Conservation (phyloP, 1,139 yeast species). For the Yamadazyma diddensiae region DNA sequence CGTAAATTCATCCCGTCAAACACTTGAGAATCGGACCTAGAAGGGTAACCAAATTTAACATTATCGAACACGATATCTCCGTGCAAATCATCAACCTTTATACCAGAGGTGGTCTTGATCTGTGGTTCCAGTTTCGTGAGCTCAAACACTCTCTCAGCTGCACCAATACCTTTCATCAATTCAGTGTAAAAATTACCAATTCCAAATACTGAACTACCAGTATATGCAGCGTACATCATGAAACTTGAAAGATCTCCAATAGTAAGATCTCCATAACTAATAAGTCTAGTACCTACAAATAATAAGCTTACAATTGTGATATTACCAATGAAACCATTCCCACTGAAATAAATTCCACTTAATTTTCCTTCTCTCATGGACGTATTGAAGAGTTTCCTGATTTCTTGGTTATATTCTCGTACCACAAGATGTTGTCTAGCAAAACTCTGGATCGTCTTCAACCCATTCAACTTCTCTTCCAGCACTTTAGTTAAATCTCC, state of each 20-base stretch:
- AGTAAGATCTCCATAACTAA: slow-evolving; percentile 65
- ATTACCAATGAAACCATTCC: slow-evolving; percentile 81
- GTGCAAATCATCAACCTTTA: slow-evolving; percentile 28
- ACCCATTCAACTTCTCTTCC: slow-evolving; percentile 86
- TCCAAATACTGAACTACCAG: slow-evolving; percentile 88
- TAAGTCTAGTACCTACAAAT: slow-evolving; percentile 78
- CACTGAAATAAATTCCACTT: slow-evolving; percentile 72
- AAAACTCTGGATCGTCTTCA: slow-evolving; percentile 84
- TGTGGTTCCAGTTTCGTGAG: slow-evolving; percentile 71
- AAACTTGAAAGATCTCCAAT: slow-evolving; percentile 91
- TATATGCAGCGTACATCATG: slow-evolving; percentile 90
- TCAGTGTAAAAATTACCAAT: slow-evolving; percentile 89
- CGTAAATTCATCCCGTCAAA: slow-evolving; percentile 60
- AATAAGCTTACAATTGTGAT: slow-evolving; percentile 71
- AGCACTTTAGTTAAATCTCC: slow-evolving; percentile 86
- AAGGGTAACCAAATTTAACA: slow-evolving; percentile 78
- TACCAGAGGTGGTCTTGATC: slow-evolving; percentile 64
- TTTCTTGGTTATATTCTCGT: slow-evolving; percentile 55
- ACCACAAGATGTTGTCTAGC: slow-evolving; percentile 69
- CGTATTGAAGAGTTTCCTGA: slow-evolving; percentile 67
- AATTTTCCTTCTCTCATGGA: slow-evolving; percentile 81
- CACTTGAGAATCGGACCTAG: slow-evolving; percentile 71
- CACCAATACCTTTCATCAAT: slow-evolving; percentile 95
- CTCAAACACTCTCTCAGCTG: slow-evolving; percentile 90
- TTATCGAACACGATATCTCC: slow-evolving; percentile 59